Base-by-base conservation (phyloP, 306 rosid genomes). In the Sesbania bispinosa region DNA sequence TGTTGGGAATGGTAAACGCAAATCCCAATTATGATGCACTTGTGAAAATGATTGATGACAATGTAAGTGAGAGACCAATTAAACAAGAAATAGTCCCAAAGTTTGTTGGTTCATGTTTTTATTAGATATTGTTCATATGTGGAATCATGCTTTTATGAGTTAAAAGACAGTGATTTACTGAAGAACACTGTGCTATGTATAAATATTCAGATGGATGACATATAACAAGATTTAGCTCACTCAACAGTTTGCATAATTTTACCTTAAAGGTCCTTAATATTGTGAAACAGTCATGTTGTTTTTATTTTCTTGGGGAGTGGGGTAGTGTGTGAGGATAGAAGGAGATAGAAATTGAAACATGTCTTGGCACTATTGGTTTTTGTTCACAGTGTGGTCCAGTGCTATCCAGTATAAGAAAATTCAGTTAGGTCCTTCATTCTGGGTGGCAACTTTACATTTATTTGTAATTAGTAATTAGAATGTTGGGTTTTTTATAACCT, bases 21-120 rank as follows among this genome's bases (percentile, higher is more conserved):
- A 94, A 94, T 85, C 99, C 99, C 75, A 80, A 16, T 73, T 94
- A 94, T 60, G 80, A 75, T 7, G 72, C 75, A 15, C 92, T 94
- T 30, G 96, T 91, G 79, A 53, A 85, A 81, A 84, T 72, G 82
- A 78, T 94, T 42, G 83, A 73, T 30, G 78, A 87, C 10, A 81
- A 81, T 23, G 98, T 90, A 82, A 88, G 93, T 82, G 55, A 64
- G 66, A 62, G 35, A 45, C 20, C 6, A 36, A 39, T 32, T 27
- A 45, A 33, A 53, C 27, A 62, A 77, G 26, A 2, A 33, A 78
- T 32, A 24, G 60, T 50, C 33, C 16, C 19, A 8, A 53, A 71
- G 61, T 46, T 78, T 32, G 39, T 19, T 45, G 64, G 36, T 60
- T 38, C 51, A 43, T 75, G 53, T 38, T 65, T n/a, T 33, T 54